Conservation (phyloP, 2,329 filamentous ascomycete species). For the Talaromyces pinophilus region DNA sequence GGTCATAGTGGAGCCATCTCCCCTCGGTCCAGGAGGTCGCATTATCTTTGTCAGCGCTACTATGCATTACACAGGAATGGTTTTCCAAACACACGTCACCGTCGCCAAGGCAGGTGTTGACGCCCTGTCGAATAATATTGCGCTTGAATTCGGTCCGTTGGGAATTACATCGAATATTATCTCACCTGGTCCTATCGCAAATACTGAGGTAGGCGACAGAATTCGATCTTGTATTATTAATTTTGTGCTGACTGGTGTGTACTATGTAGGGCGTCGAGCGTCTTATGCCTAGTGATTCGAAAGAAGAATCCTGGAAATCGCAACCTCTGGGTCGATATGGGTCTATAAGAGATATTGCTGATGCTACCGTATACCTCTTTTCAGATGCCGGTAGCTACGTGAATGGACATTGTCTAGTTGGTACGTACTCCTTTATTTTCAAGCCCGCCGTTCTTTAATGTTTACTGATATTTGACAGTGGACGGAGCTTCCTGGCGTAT, state of each 20-base stretch:
- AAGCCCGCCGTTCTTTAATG: neutral
- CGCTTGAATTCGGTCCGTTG: conserved; percentile 85
- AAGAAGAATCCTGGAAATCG: conserved; percentile 47
- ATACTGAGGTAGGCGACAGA: conserved; percentile 62
- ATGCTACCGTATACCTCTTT: conserved; percentile 88
- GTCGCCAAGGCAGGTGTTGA: conserved; percentile 92
- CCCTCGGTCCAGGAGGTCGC: conserved; percentile 68
- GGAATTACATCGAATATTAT: conserved; percentile 88
- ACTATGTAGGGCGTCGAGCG: conserved; percentile 62
- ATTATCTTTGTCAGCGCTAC: conserved; percentile 90
- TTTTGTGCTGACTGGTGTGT: neutral
- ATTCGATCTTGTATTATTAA: neutral
- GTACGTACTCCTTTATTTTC: conserved; percentile 32
- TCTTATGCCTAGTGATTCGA: conserved; percentile 56
- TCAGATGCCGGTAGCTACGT: conserved; percentile 83
- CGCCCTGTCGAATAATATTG: conserved; percentile 73
- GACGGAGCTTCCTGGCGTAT: conserved; percentile 47
- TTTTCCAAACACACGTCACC: conserved; percentile 84
- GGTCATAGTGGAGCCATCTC: conserved; percentile 32
- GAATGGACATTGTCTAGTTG: conserved; percentile 76
- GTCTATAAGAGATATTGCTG: conserved; percentile 81
- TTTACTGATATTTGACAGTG: conserved; percentile 31
- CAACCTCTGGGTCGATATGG: conserved; percentile 78
- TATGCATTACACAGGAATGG: conserved; percentile 84
- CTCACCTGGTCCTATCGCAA: conserved; percentile 79